Evolutionary conservation across 192 early-diverging fungal species (phyloP), one percentile per base, ranked within the genome.

Genomic region (Mortierella claussenii): DNA sequence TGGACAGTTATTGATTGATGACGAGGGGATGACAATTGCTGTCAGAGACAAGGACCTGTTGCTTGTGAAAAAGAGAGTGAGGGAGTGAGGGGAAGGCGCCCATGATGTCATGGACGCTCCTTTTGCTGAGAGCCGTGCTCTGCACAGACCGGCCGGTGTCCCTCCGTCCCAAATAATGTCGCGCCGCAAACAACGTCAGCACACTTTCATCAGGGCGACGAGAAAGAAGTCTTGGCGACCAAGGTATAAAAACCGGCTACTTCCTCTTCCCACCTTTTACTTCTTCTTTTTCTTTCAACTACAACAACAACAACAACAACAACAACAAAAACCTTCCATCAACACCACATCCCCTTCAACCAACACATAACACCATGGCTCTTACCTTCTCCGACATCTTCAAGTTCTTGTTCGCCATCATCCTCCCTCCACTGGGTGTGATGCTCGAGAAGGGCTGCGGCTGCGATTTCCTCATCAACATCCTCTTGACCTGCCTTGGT

Each of bases 401-500:
- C 71, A 85, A 85, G 65, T 79, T 85, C 64, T 21, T 82, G 40
- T 82, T 78, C 31, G 76, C 81, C 31, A 12, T 84, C 60, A 78
- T 84, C 49, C 58, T 84, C 49, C 83, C 83, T 37, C 83, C 83
- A 60, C 60, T 84, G 21, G 82, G 82, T 45, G 83, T 85, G 27
- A 52, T 85, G 24, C 31, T 55, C 47, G 56, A 76, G 73, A 76
- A 37, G 23, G 91, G 89, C 12, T 87, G 82, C 61, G 61, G 65
- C 18, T 65, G 53, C 28, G 90, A 90, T 50, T 47, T 92, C 11
- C 67, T 86, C 28, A 89, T 94, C 60, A 93, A 93, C 82, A 84
- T 93, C 42, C 55, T 58, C 12, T 81, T 94, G 63, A 92, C 91
- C 0, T 70, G 90, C 44, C 83, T 94, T 9, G 90, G 90, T 18